Evolutionary conservation across 140 eudicot genomes (phyloP).

Genomic region (Ambrosia hybrid): DNA sequence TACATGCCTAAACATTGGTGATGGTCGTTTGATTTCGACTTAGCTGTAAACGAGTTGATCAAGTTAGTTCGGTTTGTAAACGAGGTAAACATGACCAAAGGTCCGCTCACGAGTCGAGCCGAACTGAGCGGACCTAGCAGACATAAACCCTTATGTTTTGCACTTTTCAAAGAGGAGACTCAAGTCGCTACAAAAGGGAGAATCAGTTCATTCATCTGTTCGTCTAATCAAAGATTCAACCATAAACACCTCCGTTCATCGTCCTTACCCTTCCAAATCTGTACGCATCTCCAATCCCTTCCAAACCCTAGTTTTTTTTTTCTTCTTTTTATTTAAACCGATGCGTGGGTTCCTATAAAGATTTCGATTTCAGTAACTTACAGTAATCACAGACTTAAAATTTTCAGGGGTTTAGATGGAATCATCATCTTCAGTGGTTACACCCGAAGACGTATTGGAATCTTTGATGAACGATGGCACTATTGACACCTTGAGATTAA

Average conservation of each 20-base stretch:
- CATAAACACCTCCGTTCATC: not conserved
- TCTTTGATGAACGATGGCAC: constrained; percentile 85
- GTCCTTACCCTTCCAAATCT: constrained; percentile 4
- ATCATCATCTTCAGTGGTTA: constrained; percentile 42
- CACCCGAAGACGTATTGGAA: constrained; percentile 66
- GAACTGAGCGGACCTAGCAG: no score
- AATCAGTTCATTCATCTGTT: constrained; percentile 14
- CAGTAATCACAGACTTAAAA: not conserved
- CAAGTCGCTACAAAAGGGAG: not conserved
- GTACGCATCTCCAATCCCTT: constrained; percentile 18
- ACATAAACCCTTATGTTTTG: not conserved
- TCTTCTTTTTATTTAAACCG: no score
- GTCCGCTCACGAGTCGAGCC: no score
- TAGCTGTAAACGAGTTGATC: no score
- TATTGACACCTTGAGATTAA: constrained; percentile 68
- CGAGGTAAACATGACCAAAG: no score
- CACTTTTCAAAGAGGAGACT: not conserved
- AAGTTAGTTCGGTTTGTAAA: no score
- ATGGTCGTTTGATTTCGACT: no score
- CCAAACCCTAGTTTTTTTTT: constrained; percentile 28
- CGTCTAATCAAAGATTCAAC: constrained; percentile 9
- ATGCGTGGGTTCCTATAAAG: no score
- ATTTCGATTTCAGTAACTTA: constrained; percentile 6
- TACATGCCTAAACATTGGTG: no score
- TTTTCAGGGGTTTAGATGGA: constrained; percentile 33